A percentile compares a stretch with the other conserved stretches of the same genome.
phyloP scores from a whole-genome alignment of 2,329 filamentous ascomycete species.

The Pleoardoris graminearum region DNA sequence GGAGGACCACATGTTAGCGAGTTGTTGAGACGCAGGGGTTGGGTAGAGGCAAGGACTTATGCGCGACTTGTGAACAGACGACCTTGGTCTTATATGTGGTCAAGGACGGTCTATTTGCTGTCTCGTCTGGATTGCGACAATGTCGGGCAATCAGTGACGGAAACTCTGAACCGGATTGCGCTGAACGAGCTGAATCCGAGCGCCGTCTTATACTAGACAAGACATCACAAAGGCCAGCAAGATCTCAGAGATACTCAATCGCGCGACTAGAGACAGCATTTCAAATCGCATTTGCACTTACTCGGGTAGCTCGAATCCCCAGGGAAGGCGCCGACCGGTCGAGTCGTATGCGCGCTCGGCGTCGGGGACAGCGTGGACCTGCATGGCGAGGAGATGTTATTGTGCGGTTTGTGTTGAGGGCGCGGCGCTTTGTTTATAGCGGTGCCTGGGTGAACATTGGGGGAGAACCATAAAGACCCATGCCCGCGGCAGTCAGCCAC shows the following conservation, averaged over 20 bases:
- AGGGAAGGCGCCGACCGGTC: constrained; percentile 63
- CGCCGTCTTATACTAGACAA: too few relatives aligned
- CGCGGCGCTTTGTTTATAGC: constrained; percentile 33
- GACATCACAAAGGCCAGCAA: too few relatives aligned
- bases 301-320: constrained; percentile 66
- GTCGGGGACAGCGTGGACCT: constrained; percentile 67
- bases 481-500: constrained; percentile 25
- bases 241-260: too few relatives aligned
- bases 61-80: too few relatives aligned
- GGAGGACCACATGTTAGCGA: constrained; percentile 20
- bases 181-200: too few relatives aligned
- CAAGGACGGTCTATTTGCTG: background rate
- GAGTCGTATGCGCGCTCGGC: constrained; percentile 64
- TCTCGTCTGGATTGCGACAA: background rate
- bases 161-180: constrained; percentile 14
- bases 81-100: too few relatives aligned
- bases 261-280: background rate
- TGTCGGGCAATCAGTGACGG: background rate
- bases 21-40: background rate
- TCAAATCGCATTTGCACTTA: constrained; percentile 43
- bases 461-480: constrained; percentile 21
- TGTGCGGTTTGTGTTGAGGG: background rate
- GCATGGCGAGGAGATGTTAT: constrained; percentile 53
- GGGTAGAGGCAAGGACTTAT: too few relatives aligned
- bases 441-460: constrained; percentile 19